A percentile compares a stretch with the other conserved stretches of the same genome.
phyloP scores from a whole-genome alignment of 108 stramenopile species.

The Epipyxis sp. region DNA sequence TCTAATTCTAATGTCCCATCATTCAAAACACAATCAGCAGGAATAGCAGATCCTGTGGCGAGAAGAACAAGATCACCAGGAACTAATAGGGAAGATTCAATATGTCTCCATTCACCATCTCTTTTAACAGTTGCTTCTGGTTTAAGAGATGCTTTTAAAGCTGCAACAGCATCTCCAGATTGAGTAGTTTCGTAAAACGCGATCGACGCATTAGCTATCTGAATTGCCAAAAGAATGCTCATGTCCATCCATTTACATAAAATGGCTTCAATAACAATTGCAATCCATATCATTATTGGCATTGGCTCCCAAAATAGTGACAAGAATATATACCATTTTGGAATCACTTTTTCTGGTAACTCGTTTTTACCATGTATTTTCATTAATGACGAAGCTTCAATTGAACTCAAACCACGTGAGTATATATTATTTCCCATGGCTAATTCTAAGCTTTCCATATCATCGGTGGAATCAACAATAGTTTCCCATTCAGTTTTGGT shows the following conservation, averaged over 20 bases:
- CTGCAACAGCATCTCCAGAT: slow-evolving; percentile 68
- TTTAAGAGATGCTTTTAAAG: slow-evolving; percentile 63
- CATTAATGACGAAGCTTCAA: too few species aligned
- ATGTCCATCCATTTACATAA: slow-evolving; percentile 49
- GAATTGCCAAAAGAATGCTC: slow-evolving; percentile 54
- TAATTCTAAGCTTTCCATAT: too few species aligned
- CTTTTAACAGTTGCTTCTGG: slow-evolving; percentile 65
- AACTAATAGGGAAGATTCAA: slow-evolving; percentile 34
- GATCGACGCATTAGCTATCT: slow-evolving; percentile 59
- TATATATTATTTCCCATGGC: too few species aligned
- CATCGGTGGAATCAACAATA: too few species aligned
- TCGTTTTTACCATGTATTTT: slow-evolving; percentile 14
- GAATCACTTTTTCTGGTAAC: neutral
- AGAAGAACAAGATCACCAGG: slow-evolving; percentile 41
- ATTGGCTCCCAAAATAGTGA: slow-evolving; percentile 65
- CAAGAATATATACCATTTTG: slow-evolving; percentile 52
- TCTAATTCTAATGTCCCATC: slow-evolving; percentile 57
- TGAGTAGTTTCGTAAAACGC: slow-evolving; percentile 60
- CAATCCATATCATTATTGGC: slow-evolving; percentile 72
- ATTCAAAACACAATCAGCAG: slow-evolving; percentile 34
- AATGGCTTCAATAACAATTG: slow-evolving; percentile 53
- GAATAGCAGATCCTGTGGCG: slow-evolving; percentile 31
- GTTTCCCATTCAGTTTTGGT: too few species aligned
- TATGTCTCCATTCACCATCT: slow-evolving; percentile 43
- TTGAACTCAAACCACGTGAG: too few species aligned